A percentile compares a stretch with the other conserved stretches of the same genome.
Conservation (phyloP, 345 rosid species). For the Eucalyptus victrix region DNA sequence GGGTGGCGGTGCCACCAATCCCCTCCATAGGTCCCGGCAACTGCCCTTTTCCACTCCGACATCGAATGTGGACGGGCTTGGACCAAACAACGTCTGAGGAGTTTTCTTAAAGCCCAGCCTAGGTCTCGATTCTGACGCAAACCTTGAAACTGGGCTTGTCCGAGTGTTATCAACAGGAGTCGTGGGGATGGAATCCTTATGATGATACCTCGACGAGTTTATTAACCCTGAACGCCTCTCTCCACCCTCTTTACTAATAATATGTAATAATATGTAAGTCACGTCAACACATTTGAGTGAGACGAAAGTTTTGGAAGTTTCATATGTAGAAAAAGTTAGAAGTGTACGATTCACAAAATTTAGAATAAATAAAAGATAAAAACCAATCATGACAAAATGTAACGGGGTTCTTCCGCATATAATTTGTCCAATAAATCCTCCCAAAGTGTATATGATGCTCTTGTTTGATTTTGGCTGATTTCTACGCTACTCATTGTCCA, state of each 20-base stretch:
- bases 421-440: too few relatives aligned
- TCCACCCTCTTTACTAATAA: not conserved
- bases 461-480: too few relatives aligned
- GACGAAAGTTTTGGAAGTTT: not conserved
- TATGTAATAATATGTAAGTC: not conserved
- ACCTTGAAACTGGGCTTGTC: not conserved
- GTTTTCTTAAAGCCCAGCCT: not conserved
- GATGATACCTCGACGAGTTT: not conserved
- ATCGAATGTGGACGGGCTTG: not conserved
- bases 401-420: not conserved
- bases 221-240: not conserved
- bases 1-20: not conserved
- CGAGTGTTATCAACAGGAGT: not conserved
- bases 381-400: not conserved
- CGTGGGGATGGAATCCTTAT: not conserved
- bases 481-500: too few relatives aligned
- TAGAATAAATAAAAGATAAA: too few relatives aligned
- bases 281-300: not conserved
- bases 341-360: not conserved
- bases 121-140: not conserved
- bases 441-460: too few relatives aligned
- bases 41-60: not conserved
- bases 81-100: not conserved
- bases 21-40: not conserved
- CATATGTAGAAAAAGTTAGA: too few relatives aligned